Evolutionary conservation across 2,329 filamentous ascomycete species (phyloP).

Genomic region (Trematosphaeria pertusa): DNA sequence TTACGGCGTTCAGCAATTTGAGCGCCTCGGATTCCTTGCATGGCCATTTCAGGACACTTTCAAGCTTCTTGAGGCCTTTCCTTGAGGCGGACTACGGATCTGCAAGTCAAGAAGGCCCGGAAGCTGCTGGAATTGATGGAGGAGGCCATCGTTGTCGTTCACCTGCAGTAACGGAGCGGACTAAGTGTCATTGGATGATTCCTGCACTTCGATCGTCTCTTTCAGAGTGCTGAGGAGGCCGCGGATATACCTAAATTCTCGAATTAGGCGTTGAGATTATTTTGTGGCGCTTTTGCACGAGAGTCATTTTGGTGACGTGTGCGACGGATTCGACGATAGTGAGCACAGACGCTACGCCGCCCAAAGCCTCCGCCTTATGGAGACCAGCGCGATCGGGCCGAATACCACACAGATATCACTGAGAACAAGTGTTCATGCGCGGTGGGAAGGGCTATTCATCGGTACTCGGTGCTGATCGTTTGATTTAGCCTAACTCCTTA

Average conservation of each 20-base stretch:
- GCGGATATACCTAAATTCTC: conserved; percentile 8
- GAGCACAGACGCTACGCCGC: conserved; percentile 7
- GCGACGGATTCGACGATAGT: conserved; percentile 5
- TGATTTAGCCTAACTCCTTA: no score
- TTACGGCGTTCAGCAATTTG: conserved; percentile 6
- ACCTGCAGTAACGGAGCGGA: not conserved
- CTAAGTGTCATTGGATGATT: conserved; percentile 1
- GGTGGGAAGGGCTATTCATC: no score
- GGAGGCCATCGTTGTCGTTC: not conserved
- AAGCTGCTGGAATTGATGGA: conserved; percentile 7
- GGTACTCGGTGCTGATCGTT: no score
- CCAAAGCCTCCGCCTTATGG: conserved; percentile 6
- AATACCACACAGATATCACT: no score
- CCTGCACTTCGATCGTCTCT: conserved; percentile 6
- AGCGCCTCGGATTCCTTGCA: conserved; percentile 5
- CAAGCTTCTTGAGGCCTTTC: conserved; percentile 1
- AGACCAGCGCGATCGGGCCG: no score
- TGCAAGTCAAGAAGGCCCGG: conserved; percentile 1
- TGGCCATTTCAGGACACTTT: conserved; percentile 2
- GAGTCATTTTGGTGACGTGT: conserved; percentile 3
- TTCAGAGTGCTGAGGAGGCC: conserved; percentile 4
- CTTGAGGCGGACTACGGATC: not conserved
- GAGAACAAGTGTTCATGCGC: no score
- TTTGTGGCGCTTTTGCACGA: conserved; percentile 4
- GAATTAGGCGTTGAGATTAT: conserved; percentile 2